Evolutionary conservation across 306 rosid genomes (phyloP), one percentile per base, ranked within the genome.

Genomic region (Vigna trinervia): DNA sequence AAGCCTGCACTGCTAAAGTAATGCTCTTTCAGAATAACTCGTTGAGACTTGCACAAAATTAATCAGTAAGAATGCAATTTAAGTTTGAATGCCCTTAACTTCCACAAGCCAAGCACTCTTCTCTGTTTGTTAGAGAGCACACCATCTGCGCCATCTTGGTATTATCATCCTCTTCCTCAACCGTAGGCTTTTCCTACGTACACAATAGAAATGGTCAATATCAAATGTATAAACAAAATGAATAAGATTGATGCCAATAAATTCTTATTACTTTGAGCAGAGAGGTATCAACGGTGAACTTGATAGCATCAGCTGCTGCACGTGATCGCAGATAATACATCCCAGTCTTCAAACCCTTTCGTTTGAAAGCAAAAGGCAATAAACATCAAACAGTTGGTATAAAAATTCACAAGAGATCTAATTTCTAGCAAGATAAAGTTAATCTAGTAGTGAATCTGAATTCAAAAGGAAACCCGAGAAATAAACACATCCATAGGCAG

Each of bases 251-350:
- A 62, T 23, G 36, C 56, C 14, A 59, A 11, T 6, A 6, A 86
- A 0, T 19, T 53, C 3, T 34, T 14, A 26, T 81, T 85, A 89
- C 97, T 50, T 88, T 82, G 39, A 91, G 87, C 77, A 76, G 58
- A 43, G 95, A 46, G 19, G 92, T 81, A 82, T 94, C 97, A 5
- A 94, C 97, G 8, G 98, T 91, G 76, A 94, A 90, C 87, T 94
- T 90, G 84, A 94, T 94, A 32, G 98, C 98, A 32, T 94, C 96
- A 6, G 91, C 92, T 28, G 97, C 98, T 10, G 98, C 93, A 6
- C 88, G 88, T 56, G 94, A 78, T 60, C 97, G 86, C 23, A 93
- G 94, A 79, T 94, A 91, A 78, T 91, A 94, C 98, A 94, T 91
- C 51, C 98, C 97, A 6, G 97, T 91, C 77, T 94, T 94, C 77